Evolutionary conservation across 1,284 basidiomycete species (phyloP), one percentile per base, ranked within the genome.

Genomic region (Melanopsichium pennsylvanicum): DNA sequence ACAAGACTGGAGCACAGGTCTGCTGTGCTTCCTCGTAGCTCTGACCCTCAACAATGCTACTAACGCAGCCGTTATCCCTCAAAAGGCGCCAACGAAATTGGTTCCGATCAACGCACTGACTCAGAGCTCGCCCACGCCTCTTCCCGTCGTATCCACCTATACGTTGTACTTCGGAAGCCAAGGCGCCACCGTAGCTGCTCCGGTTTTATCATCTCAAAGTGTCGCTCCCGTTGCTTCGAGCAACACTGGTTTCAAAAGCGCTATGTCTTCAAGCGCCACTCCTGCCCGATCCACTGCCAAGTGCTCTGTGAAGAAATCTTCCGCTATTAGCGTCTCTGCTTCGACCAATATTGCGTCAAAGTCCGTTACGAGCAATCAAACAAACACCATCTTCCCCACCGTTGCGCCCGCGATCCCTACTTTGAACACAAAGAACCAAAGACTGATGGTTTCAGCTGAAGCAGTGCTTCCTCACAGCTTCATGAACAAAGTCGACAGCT

Each of bases 111-210:
- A 45, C 23, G 32, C 18, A 12, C 23, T 23, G n/a, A 5, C 33
- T 2, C 13, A 18, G 33, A 18, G 26, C 4, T 7, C 29, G 7
- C 51, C 51, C 1, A 46, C 33, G 2, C 59, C 59, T 9, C 16
- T 51, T 6, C 43, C 59, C n/a, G n/a, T 62, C 21, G 43, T 50
- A 2, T 44, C 51, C 13, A 62, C 59, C 2, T 62, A 62, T 31
- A 50, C 51, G 19, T 43, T 62, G 26, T 62, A 46, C 19, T 62
- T 62, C 18, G 55, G 41, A 15, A 48, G 31, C 13, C 35, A 39
- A 7, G 61, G 49, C 1, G 49, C 61, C 1, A 58, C 61, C 1
- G 29, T 25, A 0, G 16, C 47, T 5, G 38, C 48, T 2, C 52
- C 60, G 2, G 11, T 35, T 4, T n/a, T n/a, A n/a, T 23, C 31